phyloP scores from a whole-genome alignment of 345 rosid species.

The Triadica sebifera region DNA sequence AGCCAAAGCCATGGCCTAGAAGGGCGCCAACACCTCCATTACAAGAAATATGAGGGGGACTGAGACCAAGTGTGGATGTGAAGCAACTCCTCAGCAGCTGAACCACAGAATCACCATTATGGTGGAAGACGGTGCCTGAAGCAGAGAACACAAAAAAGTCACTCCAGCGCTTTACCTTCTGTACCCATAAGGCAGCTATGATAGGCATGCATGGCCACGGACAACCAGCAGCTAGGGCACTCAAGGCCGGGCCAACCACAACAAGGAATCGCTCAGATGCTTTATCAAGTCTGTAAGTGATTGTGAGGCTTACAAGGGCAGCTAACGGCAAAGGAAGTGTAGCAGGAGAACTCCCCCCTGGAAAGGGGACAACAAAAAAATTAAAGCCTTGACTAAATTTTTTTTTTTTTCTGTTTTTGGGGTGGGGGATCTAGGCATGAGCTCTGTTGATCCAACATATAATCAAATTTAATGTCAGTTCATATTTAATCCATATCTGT shows the following conservation, averaged over 20 bases:
- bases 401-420: neutral
- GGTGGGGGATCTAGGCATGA: too few relatives aligned
- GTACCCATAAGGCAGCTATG: slow-evolving; percentile 79
- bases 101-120: slow-evolving; percentile 81
- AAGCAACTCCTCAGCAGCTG: slow-evolving; percentile 90
- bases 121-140: slow-evolving; percentile 90
- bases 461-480: neutral
- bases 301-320: too few relatives aligned
- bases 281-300: slow-evolving; percentile 88
- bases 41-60: slow-evolving; percentile 52
- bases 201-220: slow-evolving; percentile 99
- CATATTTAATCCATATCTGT: neutral
- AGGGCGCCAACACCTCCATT: slow-evolving; percentile 91
- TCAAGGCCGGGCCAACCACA: slow-evolving; percentile 70
- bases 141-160: slow-evolving; percentile 87
- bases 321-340: slow-evolving; percentile 97
- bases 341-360: slow-evolving; percentile 80
- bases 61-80: slow-evolving; percentile 64
- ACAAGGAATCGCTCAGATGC: slow-evolving; percentile 67
- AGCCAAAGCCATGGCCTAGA: slow-evolving; percentile 91
- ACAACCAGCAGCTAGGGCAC: slow-evolving; percentile 76
- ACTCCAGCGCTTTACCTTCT: slow-evolving; percentile 94
- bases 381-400: neutral
- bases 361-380: slow-evolving; percentile 30
- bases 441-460: too few relatives aligned